Conservation (phyloP, 2,329 filamentous ascomycete genomes). For the Fusarium palustre region DNA sequence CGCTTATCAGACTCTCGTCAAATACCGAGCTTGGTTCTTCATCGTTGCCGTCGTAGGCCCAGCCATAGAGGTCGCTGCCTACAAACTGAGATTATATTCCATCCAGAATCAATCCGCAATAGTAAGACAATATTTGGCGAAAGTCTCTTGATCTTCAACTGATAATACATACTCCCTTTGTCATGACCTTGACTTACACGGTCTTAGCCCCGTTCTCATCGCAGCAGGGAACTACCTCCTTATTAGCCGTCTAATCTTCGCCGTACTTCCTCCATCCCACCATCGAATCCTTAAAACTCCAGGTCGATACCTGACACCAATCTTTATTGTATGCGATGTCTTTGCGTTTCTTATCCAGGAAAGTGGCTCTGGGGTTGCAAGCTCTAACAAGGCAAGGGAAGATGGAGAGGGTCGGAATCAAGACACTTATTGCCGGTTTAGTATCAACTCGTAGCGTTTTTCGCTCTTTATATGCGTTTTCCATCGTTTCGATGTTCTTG, state of each 20-base stretch:
- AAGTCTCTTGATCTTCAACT: neutral
- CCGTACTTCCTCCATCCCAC: conserved; percentile 50
- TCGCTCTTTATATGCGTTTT: conserved; percentile 56
- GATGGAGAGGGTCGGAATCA: conserved; percentile 53
- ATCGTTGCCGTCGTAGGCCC: conserved; percentile 57
- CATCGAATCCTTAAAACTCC: conserved; percentile 54
- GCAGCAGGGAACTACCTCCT: conserved; percentile 65
- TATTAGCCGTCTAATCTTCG: conserved; percentile 59
- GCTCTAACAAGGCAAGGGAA: conserved; percentile 56
- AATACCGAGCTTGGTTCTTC: conserved; percentile 58
- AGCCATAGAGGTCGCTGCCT: conserved; percentile 57
- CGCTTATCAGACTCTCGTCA: conserved; percentile 56
- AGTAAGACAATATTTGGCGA: conserved; percentile 35
- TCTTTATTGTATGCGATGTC: conserved; percentile 61
- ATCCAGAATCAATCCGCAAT: conserved; percentile 52
- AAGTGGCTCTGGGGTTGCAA: conserved; percentile 58
- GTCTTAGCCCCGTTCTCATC: conserved; percentile 61
- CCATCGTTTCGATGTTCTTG: conserved; percentile 53
- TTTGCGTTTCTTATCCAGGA: conserved; percentile 59
- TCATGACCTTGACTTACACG: conserved; percentile 56
- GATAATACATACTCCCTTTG: conserved; percentile 51
- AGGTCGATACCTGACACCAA: conserved; percentile 55
- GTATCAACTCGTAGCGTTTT: conserved; percentile 56
- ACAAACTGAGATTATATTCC: conserved; percentile 54
- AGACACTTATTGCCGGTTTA: conserved; percentile 58